Base-by-base conservation (phyloP, 208 protist genomes). In the Leishmania gerbilli region DNA sequence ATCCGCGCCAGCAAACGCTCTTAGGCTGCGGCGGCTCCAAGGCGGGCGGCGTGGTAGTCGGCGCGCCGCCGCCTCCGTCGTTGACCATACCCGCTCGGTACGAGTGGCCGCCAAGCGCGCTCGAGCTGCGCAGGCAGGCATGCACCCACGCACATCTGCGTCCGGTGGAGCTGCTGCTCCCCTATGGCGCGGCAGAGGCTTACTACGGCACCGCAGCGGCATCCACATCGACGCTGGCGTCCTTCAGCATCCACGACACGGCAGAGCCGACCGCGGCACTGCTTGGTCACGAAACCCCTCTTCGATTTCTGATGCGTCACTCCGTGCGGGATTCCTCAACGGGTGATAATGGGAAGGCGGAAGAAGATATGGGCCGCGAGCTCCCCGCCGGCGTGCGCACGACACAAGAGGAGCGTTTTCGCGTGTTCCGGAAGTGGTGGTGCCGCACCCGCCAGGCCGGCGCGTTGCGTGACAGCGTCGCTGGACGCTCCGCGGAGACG, bases 141-240 rank as follows among this genome's bases (percentile, higher is more conserved):
- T 11, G 49, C 34, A 78, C 40, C 62, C 4, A 51, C 27, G n/a
- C 64, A 17, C 53, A 56, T 34, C 40, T 76, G 51, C 86, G 79
- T 34, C 83, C 82, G 24, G 80, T 89, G 55, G 82, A 83, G 64
- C 37, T 89, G n/a, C 31, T 89, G 45, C 78, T 89, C 19, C 86
- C 86, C 19, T 89, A 89, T 74, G 81, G 83, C 51, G 77, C 76
- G 21, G 84, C 83, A 15, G 82, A 84, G 53, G 27, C 60, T n/a
- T 83, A 80, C 56, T 85, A 84, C 77, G 58, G 69, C 56, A 40
- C 79, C 34, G 72, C 65, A 6, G 82, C 79, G 19, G 58, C 64
- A 49, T 79, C 82, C 17, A 11, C 75, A 40, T 55, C 74, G 7
- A 58, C 31, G 8, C 47, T 31, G 53, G 49, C 21, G 17, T 53